Conservation (phyloP, 2,329 filamentous ascomycete genomes). For the Furcasterigmium furcatum region DNA sequence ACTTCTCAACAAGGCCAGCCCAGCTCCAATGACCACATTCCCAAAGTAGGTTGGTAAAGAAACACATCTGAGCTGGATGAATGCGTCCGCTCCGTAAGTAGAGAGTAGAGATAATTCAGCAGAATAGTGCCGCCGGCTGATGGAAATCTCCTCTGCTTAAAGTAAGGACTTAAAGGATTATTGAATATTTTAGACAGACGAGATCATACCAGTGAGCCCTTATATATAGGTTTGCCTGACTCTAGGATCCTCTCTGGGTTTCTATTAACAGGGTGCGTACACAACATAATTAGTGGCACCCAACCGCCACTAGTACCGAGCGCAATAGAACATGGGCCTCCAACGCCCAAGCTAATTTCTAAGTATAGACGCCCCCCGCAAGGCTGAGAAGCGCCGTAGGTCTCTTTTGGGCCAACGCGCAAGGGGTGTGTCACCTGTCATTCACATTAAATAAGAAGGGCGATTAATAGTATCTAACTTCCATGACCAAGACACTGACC, state of each 20-base stretch:
- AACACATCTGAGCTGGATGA: background rate
- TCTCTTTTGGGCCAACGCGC: too few relatives aligned
- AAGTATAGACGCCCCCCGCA: background rate
- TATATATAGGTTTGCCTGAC: too few relatives aligned
- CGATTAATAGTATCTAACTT: background rate
- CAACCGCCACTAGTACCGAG: too few relatives aligned
- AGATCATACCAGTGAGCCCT: too few relatives aligned
- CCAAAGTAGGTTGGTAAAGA: background rate
- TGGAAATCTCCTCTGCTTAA: background rate
- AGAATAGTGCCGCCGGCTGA: background rate
- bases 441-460: background rate
- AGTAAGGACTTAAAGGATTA: background rate
- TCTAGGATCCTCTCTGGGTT: too few relatives aligned
- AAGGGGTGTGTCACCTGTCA: background rate
- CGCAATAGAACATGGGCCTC: too few relatives aligned
- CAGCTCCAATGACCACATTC: background rate
- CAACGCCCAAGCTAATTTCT: too few relatives aligned
- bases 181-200: too few relatives aligned
- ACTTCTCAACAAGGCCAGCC: background rate
- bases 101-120: background rate
- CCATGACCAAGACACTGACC: background rate
- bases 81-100: background rate
- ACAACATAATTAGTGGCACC: too few relatives aligned
- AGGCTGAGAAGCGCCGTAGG: too few relatives aligned
- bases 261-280: too few relatives aligned